Evolutionary conservation across 139 green algal genomes (phyloP).

Genomic region (Edaphochlamys debaryana): DNA sequence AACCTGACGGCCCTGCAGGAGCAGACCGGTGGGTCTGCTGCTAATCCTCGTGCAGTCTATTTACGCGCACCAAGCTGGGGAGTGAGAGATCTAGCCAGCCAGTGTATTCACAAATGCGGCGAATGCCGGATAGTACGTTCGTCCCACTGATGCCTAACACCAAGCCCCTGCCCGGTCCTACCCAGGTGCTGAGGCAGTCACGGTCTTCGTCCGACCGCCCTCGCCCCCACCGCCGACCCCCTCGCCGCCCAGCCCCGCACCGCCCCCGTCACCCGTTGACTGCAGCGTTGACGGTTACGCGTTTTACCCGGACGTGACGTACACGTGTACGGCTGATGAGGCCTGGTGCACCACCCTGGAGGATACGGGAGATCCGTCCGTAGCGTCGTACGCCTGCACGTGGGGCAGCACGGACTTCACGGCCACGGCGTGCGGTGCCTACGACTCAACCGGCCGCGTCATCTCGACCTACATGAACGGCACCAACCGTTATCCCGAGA

Average conservation of each 20-base stretch:
- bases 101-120: too few species aligned
- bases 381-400: not conserved
- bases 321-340: not conserved
- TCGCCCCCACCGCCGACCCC: not conserved
- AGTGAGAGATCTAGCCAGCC: too few species aligned
- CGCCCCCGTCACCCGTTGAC: not conserved
- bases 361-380: not conserved
- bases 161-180: too few species aligned
- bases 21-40: not conserved
- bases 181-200: too few species aligned
- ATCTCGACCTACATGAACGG: not conserved
- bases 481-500: not conserved
- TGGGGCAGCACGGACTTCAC: not conserved
- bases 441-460: not conserved
- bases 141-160: too few species aligned
- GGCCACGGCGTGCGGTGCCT: not conserved
- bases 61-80: too few species aligned
- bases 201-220: not conserved
- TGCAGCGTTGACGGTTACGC: not conserved
- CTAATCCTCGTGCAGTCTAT: too few species aligned
- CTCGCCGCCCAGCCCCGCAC: not conserved
- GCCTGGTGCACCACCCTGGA: not conserved
- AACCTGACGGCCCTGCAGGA: slow-evolving; percentile 11
- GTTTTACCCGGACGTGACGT: not conserved
- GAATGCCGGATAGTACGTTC: too few species aligned